These are phyloP conservation scores for Yamadazyma taylorii DNA, from an alignment of 1,139 yeast genomes.

Conservation along the genomic window DNA sequence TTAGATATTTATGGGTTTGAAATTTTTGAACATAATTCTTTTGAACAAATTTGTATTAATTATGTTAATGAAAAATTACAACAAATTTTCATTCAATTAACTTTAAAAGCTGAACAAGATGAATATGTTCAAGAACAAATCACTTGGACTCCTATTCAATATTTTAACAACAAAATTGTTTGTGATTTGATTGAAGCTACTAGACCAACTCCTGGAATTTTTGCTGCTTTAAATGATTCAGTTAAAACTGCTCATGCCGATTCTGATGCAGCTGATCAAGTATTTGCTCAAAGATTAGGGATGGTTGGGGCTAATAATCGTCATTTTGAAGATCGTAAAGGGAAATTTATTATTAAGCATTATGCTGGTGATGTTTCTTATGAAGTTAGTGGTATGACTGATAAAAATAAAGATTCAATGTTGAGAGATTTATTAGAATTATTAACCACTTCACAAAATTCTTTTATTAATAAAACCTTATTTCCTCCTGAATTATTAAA, in stretches of 20 bases:
- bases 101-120: conserved; percentile 95
- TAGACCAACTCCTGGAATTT: conserved; percentile 90
- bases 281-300: conserved; percentile 88
- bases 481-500: conserved; percentile 69
- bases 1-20: conserved; percentile 98
- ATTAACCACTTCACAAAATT: conserved; percentile 67
- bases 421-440: conserved; percentile 84
- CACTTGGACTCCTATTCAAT: conserved; percentile 96
- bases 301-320: conserved; percentile 76
- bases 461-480: conserved; percentile 57
- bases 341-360: conserved; percentile 88
- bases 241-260: conserved; percentile 99
- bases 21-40: conserved; percentile 93
- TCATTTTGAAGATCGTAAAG: conserved; percentile 87
- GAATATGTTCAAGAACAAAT: conserved; percentile 95
- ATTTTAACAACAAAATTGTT: conserved; percentile 93
- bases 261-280: conserved; percentile 94
- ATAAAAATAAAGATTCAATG: conserved; percentile 94
- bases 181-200: conserved; percentile 94
- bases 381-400: conserved; percentile 89
- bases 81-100: conserved; percentile 93
- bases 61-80: conserved; percentile 96
- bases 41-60: conserved; percentile 95
- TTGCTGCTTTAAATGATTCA: conserved; percentile 95
- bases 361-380: conserved; percentile 99